Base-by-base conservation (phyloP, 2,329 filamentous ascomycete species). In the Sarocladium kiliense region DNA sequence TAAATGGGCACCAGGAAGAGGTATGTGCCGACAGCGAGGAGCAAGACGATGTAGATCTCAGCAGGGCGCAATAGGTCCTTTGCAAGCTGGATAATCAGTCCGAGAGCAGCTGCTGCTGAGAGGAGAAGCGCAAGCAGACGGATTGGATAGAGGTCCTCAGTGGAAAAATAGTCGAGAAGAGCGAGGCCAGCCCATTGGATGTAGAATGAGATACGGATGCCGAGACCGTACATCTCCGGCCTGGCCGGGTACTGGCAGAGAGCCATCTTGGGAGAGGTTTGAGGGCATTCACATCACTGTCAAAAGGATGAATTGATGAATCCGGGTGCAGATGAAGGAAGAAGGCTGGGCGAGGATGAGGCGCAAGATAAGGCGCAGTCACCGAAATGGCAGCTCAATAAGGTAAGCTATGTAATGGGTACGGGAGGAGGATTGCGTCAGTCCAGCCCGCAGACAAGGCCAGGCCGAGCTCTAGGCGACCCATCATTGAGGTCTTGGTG, bases 101-200 rank as follows among this genome's bases (percentile, higher is more conserved):
- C 64, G 53, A 68, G 47, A 34, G 47, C 11, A 7, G 27, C 47
- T 12, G 47, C 23, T 11, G 47, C 47, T 9, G 47, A 51, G 11
- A 51, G 47, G 14, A 51, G 47, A n/a, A 51, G 34, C 5, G 47
- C 47, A 14, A 51, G 47, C 4, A 51, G 18, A n/a, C 47, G 47
- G 10, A 51, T 51, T 9, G 47, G 47, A 9, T 51, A 25, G 3
- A 51, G 30, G 30, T 51, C 47, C 36, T 51, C 27, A 16, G 47
- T 36, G 12, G 47, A 51, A 3, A 51, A 18, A 18, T 51, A 51
- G 21, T 51, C 47, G 27, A 51, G 47, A 4, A 67, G n/a, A 14
- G 69, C 58, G 23, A 64, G 62, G 9, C 64, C 66, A 37, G 71
- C 63, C 71, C 71, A 73, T 57, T 71, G 68, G 21, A 66, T 53